phyloP scores from a whole-genome alignment of 2,329 filamentous ascomycete genomes.

The Sphaceloma murrayae region DNA sequence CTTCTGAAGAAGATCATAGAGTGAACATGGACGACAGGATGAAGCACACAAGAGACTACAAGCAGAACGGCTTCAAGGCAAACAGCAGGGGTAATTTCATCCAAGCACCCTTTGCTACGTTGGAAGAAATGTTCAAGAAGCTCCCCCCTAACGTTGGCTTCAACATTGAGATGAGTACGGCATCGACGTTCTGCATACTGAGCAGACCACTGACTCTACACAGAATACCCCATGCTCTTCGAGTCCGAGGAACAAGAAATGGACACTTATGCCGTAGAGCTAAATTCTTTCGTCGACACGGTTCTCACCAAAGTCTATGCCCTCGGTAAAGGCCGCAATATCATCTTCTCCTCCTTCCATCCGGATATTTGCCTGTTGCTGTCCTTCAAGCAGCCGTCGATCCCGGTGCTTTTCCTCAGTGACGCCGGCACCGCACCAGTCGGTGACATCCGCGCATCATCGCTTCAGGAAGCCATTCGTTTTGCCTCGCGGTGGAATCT shows the following conservation, averaged over 20 bases:
- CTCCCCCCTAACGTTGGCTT: conserved; percentile 78
- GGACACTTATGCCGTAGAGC: conserved; percentile 90
- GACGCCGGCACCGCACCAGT: conserved; percentile 76
- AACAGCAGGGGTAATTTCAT: conserved; percentile 93
- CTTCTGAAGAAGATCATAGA: conserved; percentile 36
- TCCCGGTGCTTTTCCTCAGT: conserved; percentile 87
- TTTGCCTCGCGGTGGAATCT: conserved; percentile 94
- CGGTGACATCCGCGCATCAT: conserved; percentile 81
- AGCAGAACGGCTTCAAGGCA: conserved; percentile 88
- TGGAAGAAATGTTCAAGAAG: conserved; percentile 85
- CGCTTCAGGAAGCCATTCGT: conserved; percentile 86
- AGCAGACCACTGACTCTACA: conserved; percentile 23
- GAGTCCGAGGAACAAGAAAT: conserved; percentile 93
- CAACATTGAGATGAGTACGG: conserved; percentile 86
- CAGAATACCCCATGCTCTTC: conserved; percentile 90
- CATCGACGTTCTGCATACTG: background rate
- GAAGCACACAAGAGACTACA: conserved; percentile 95
- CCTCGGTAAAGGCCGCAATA: conserved; percentile 67
- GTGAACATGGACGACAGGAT: conserved; percentile 69
- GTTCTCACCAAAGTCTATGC: conserved; percentile 87
- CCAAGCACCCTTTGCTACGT: conserved; percentile 86
- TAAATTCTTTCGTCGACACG: conserved; percentile 94
- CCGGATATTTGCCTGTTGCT: conserved; percentile 91
- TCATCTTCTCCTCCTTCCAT: conserved; percentile 96
- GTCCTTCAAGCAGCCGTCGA: conserved; percentile 94